Evolutionary conservation across 208 protist genomes (phyloP).

Genomic region (Trypanosoma vivax): DNA sequence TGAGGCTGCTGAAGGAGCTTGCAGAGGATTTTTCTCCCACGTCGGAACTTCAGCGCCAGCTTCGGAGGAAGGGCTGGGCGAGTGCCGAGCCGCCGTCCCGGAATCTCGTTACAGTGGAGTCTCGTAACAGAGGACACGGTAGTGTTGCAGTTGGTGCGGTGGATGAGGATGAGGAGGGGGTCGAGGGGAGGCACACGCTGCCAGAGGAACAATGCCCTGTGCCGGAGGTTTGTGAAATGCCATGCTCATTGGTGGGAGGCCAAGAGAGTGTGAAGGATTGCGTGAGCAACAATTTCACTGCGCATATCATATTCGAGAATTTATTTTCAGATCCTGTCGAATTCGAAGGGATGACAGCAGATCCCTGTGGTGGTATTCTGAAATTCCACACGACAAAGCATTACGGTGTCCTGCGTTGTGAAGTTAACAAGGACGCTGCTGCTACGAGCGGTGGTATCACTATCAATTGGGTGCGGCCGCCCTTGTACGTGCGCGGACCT

Average conservation of each 20-base stretch:
- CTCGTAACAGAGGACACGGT: slow-evolving; percentile 29
- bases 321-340: slow-evolving; percentile 31
- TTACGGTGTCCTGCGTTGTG: slow-evolving; percentile 24
- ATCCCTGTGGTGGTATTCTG: slow-evolving; percentile 32
- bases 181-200: too few relatives aligned
- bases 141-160: slow-evolving; percentile 14
- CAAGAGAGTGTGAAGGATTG: slow-evolving; percentile 2
- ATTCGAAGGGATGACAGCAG: slow-evolving; percentile 22
- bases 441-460: slow-evolving; percentile 24
- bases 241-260: slow-evolving; percentile 11
- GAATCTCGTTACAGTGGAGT: too few relatives aligned
- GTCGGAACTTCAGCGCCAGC: slow-evolving; percentile 44
- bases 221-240: too few relatives aligned
- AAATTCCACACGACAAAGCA: slow-evolving; percentile 25
- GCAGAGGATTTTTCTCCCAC: slow-evolving; percentile 42
- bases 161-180: slow-evolving; percentile 5
- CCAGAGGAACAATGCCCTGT: too few relatives aligned
- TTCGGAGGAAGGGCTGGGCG: slow-evolving; percentile 46
- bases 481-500: slow-evolving; percentile 43
- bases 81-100: too few relatives aligned
- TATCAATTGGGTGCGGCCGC: slow-evolving; percentile 44
- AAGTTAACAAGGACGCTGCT: slow-evolving; percentile 5
- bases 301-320: slow-evolving; percentile 44
- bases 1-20: slow-evolving; percentile 41
- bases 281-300: slow-evolving; percentile 16